Base-by-base conservation (phyloP, 2,329 filamentous ascomycete species). In the Epichloe aotearoae region DNA sequence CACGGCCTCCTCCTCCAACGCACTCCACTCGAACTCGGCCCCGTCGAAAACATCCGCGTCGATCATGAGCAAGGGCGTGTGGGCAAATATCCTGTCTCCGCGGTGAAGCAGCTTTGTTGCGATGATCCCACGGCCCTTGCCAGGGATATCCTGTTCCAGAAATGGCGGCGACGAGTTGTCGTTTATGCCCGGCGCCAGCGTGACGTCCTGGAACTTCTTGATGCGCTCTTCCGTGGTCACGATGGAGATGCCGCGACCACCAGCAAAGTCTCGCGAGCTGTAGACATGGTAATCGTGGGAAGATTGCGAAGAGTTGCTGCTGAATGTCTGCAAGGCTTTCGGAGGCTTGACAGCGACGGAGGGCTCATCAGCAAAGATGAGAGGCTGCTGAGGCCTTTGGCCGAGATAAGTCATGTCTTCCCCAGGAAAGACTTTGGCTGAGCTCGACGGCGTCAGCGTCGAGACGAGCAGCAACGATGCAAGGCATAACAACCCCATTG, bases 211-310 rank as follows among this genome's bases (percentile, higher is more conserved):
- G 8, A 67, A 51, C 34, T 56, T 56, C n/a, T 47, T 54, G 3
- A 66, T 66, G 46, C 68, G 62, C 12, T 57, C 54, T 1, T 61
- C 52, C 7, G 62, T 64, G 43, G 67, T 71, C 34, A 73, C 47
- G 47, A 72, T 55, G 20, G 66, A 64, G 46, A 71, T 64, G 47
- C 69, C 69, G 14, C 66, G 58, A 33, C 62, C 62, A 15, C 58
- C 54, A 39, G 66, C 69, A 50, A 71, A 70, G 12, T 52, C 52
- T 3, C 56, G 48, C 52, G 62, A 62, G 15, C 64, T 56, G 55
- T 64, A 72, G 52, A 68, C 62, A 57, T 68, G 72, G 55, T 64
- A 72, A 52, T 66, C 60, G 57, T 68, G 71, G 55, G 34, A 42
- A 8, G 46, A 6, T 15, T 39, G 15, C n/a, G 45, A 38, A 20